These are phyloP conservation scores for Diplodia seriata DNA, from an alignment of 2,329 filamentous ascomycete genomes.

Conservation along the genomic window DNA sequence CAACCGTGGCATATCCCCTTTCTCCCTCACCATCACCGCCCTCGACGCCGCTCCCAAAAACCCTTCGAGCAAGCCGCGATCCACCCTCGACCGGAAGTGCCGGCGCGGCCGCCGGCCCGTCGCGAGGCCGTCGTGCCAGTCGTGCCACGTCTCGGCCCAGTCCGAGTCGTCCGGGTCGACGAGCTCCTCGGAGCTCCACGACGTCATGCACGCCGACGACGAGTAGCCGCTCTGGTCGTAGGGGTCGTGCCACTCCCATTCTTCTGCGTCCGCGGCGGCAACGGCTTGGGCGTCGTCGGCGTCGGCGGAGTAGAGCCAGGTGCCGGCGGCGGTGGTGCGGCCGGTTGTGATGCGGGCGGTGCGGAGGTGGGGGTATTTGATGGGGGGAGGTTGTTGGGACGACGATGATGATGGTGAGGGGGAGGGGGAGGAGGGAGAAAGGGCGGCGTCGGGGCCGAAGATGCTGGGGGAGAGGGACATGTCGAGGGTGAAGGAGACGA, in stretches of 20 bases:
- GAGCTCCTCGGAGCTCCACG: neutral
- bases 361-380: neutral
- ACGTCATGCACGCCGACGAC: neutral
- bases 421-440: neutral
- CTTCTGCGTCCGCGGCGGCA: too few relatives aligned
- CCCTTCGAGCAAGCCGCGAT: neutral
- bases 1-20: neutral
- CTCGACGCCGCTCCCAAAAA: neutral
- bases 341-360: neutral
- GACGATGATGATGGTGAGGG: too few relatives aligned
- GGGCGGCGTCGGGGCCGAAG: neutral
- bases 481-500: slow-evolving; percentile 1
- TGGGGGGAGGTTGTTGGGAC: neutral
- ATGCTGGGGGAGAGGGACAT: neutral
- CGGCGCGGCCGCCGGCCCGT: slow-evolving; percentile 6
- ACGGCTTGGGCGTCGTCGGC: too few relatives aligned
- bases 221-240: neutral
- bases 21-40: neutral
- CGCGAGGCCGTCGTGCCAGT: neutral
- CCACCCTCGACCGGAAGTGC: neutral
- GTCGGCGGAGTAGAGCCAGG: too few relatives aligned
- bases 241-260: too few relatives aligned
- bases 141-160: slow-evolving; percentile 7
- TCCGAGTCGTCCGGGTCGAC: slow-evolving; percentile 17
- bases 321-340: slow-evolving; percentile 16